Percentiles rank a stretch among this genome's conserved stretches.
phyloP scores from a whole-genome alignment of 2,329 filamentous ascomycete genomes.

The Herpotrichia juniperi region DNA sequence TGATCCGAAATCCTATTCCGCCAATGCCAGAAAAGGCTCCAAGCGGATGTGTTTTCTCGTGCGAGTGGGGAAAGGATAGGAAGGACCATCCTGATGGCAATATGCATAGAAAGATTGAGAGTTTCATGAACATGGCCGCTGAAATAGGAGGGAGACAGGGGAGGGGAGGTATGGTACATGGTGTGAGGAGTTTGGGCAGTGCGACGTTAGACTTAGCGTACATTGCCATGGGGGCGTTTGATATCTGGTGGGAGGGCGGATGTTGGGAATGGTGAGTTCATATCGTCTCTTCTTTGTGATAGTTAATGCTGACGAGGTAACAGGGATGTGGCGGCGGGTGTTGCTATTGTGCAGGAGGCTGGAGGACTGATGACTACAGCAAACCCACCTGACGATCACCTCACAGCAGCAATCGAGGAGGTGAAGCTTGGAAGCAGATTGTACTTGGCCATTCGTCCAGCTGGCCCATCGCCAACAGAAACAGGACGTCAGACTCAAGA shows the following conservation, averaged over 20 bases:
- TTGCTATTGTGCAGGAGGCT: conserved; percentile 74
- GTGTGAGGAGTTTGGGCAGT: conserved; percentile 72
- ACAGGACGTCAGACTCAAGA: conserved; percentile 72
- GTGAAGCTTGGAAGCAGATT: conserved; percentile 69
- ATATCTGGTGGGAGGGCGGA: conserved; percentile 84
- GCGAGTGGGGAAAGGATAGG: conserved; percentile 82
- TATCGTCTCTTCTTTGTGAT: background rate
- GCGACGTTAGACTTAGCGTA: conserved; percentile 78
- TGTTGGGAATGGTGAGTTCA: conserved; percentile 75
- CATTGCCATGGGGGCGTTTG: conserved; percentile 74
- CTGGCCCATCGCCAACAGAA: conserved; percentile 65
- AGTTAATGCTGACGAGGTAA: conserved; percentile 51
- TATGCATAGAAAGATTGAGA: conserved; percentile 73
- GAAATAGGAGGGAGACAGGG: conserved; percentile 68
- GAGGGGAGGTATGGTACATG: conserved; percentile 80
- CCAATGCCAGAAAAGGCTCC: conserved; percentile 69
- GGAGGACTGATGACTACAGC: conserved; percentile 76
- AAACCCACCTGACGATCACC: conserved; percentile 65
- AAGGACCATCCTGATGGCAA: conserved; percentile 71
- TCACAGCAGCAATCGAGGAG: conserved; percentile 63
- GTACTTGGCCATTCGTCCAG: conserved; percentile 74
- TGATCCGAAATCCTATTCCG: conserved; percentile 66
- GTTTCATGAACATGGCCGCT: conserved; percentile 75
- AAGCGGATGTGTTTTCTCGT: conserved; percentile 72
- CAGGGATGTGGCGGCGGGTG: conserved; percentile 77